Evolutionary conservation across 257 asterid species (phyloP).

Genomic region (Cordia subcordata): DNA sequence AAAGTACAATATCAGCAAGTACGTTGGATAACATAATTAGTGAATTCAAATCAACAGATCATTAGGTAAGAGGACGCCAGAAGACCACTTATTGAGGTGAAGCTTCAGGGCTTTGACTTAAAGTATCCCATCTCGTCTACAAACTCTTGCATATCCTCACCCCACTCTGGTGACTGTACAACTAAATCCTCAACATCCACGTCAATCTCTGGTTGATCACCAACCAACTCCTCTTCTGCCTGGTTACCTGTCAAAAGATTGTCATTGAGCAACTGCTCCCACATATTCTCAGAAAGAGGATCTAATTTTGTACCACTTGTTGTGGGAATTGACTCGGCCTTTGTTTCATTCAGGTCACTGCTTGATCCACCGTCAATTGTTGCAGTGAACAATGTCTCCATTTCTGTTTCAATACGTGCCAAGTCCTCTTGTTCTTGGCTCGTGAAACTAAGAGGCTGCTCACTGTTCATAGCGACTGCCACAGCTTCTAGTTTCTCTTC

Average conservation of each 20-base stretch:
- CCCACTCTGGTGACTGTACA: slow-evolving; percentile 53
- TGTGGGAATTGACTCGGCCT: slow-evolving; percentile 14
- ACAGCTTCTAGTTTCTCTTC: slow-evolving; percentile 34
- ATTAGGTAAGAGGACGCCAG: too few relatives aligned
- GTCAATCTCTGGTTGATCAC: slow-evolving; percentile 27
- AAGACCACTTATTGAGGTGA: not conserved
- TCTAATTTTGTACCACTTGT: slow-evolving; percentile 18
- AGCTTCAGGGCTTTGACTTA: not conserved
- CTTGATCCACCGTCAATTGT: slow-evolving; percentile 44
- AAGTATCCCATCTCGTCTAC: slow-evolving; percentile 28
- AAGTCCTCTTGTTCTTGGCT: slow-evolving; percentile 29
- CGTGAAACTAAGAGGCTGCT: slow-evolving; percentile 11
- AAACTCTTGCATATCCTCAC: slow-evolving; percentile 45
- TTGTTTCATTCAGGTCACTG: slow-evolving; percentile 20
- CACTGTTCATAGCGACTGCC: slow-evolving; percentile 18
- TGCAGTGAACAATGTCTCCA: slow-evolving; percentile 38
- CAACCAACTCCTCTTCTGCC: slow-evolving; percentile 29
- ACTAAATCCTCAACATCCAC: slow-evolving; percentile 63
- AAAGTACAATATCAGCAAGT: too few relatives aligned
- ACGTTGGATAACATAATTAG: too few relatives aligned
- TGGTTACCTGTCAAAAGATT: slow-evolving; percentile 25
- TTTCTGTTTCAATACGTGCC: slow-evolving; percentile 24
- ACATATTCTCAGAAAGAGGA: slow-evolving; percentile 30
- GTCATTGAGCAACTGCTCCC: slow-evolving; percentile 58
- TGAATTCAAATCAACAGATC: too few relatives aligned